Conservation (phyloP, 805 yeast genomes). For the Henningerozyma blattae region DNA sequence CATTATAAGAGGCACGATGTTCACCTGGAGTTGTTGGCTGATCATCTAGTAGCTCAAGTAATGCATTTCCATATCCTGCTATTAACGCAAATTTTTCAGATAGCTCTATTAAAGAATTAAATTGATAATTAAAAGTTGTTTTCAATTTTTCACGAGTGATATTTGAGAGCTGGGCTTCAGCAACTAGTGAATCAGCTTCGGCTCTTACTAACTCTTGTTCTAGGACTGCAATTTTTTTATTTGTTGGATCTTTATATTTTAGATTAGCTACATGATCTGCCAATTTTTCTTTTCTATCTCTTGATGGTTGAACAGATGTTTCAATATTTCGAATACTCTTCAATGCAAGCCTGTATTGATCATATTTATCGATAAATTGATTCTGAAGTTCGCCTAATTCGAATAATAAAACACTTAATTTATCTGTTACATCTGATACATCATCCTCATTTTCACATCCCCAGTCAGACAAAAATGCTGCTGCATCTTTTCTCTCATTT, state of each 20-base stretch:
- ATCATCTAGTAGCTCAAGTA: conserved; percentile 90
- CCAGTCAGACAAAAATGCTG: conserved; percentile 94
- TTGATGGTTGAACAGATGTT: conserved; percentile 94
- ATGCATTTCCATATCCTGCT: conserved; percentile 98
- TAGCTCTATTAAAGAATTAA: conserved; percentile 88
- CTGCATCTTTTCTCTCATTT: conserved; percentile 89
- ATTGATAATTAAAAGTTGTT: conserved; percentile 95
- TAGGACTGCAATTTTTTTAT: conserved; percentile 86
- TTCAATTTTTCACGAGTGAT: conserved; percentile 96
- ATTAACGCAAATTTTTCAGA: conserved; percentile 93
- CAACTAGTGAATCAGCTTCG: conserved; percentile 97
- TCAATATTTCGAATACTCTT: conserved; percentile 94
- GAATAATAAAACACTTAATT: conserved; percentile 87
- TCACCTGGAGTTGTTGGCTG: conserved; percentile 98
- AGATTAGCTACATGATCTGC: conserved; percentile 95
- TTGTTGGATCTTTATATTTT: conserved; percentile 96
- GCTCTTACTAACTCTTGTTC: conserved; percentile 99
- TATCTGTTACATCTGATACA: conserved; percentile 92
- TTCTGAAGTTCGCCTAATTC: conserved; percentile 98
- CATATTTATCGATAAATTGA: conserved; percentile 95
- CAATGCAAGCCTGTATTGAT: conserved; percentile 91
- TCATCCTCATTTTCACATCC: conserved; percentile 98
- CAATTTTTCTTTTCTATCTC: conserved; percentile 95
- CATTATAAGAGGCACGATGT: conserved; percentile 95
- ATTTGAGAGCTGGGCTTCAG: conserved; percentile 97